Evolutionary conservation across 441 rosid genomes (phyloP), one percentile per base, ranked within the genome.

Genomic region (Syzygium syzygioides): DNA sequence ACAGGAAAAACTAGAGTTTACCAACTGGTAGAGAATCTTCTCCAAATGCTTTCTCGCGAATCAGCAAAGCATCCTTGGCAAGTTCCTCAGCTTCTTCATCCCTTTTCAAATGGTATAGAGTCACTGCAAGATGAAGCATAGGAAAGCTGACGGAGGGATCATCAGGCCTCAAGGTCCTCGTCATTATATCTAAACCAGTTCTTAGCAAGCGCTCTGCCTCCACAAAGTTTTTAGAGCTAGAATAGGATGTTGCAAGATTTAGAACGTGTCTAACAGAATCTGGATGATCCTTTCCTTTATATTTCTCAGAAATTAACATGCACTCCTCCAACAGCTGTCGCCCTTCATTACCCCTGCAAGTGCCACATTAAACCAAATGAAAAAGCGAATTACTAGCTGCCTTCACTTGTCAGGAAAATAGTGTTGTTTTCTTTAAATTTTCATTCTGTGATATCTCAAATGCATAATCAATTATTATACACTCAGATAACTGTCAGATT

Each of bases 301-400:
- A 90, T 86, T 93, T 93, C 93, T 97, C 99, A 32, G 93, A 89
- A 87, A 94, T 92, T 88, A 94, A 87, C 93, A 97, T 91, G 93
- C 98, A 95, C 91, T 97, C 97, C 94, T 96, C 98, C 88, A 96
- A 90, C 60, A 96, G 92, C 91, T 94, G 94, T 71, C 95, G 93
- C 34, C 99, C 99, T 94, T 97, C 99, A n/a, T 93, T 91, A 90
- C 94, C 96, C 93, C 99, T 96, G 87, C n/a, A 87, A 85, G 59
- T 30, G 89, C 55, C 45, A n/a, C 85, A 68, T 80, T 25, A 41
- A 34, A 71, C 59, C 76, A 30, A 83, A 89, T 76, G 88, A 10
- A 71, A 71, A 71, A 85, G 59, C 60, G 0, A 57, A 52, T 5
- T 76, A 41, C 83, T 9, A 66, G 76, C 76, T 32, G 41, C 71